Evolutionary conservation across 179 eudicot species (phyloP).

Genomic region (Silene coronaria): DNA sequence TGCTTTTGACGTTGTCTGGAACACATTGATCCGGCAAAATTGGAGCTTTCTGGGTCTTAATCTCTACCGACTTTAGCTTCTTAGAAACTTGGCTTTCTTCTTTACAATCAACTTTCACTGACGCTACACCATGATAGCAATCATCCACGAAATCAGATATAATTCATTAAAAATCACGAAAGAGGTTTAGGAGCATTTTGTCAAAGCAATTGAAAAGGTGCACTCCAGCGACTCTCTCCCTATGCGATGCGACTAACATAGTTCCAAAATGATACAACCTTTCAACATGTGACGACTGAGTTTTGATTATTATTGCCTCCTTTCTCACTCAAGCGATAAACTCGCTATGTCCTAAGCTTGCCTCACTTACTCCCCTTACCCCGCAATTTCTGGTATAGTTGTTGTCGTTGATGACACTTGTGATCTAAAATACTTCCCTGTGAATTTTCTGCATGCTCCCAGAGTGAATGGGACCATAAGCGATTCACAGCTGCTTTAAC

Average conservation of each 20-base stretch:
- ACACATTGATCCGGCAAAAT: slow-evolving; percentile 75
- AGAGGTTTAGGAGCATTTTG: neutral
- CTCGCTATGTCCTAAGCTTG: neutral
- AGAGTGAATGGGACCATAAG: neutral
- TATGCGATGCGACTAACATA: neutral
- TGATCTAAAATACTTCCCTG: slow-evolving; percentile 1
- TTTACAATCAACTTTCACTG: neutral
- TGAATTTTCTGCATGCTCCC: neutral
- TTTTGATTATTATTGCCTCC: neutral
- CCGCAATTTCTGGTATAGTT: too few relatives aligned
- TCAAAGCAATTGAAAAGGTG: neutral
- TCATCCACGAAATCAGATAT: neutral
- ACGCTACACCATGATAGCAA: slow-evolving; percentile 2
- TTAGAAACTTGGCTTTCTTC: slow-evolving; percentile 17
- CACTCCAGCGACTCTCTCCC: neutral
- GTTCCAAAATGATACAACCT: neutral
- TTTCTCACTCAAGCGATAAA: neutral
- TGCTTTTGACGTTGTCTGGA: slow-evolving; percentile 52
- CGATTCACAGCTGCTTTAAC: neutral
- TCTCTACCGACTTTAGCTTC: slow-evolving; percentile 51
- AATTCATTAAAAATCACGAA: neutral
- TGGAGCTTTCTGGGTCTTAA: slow-evolving; percentile 63
- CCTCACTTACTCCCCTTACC: too few relatives aligned
- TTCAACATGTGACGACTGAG: neutral
- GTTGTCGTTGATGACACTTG: too few relatives aligned